Percentiles rank a stretch among this genome's conserved stretches.
phyloP scores from a whole-genome alignment of 2,329 filamentous ascomycete genomes.

The Dothideomycetidae sp. region DNA sequence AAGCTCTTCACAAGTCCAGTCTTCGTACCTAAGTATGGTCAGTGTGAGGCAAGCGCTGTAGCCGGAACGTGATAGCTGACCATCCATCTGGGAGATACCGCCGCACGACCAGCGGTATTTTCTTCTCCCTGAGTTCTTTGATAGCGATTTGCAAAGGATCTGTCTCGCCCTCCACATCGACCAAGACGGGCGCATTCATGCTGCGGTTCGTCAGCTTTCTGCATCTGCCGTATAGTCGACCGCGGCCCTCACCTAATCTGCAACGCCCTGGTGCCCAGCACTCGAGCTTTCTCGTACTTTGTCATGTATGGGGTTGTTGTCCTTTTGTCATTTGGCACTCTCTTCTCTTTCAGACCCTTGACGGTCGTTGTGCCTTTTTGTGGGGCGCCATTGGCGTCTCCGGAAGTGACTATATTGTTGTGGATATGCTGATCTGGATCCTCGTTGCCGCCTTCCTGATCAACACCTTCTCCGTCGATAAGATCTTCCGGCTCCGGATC shows the following conservation, averaged over 20 bases:
- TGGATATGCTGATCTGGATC: conserved; percentile 21
- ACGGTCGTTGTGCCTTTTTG: conserved; percentile 39
- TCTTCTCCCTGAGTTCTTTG: conserved; percentile 95
- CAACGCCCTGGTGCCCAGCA: conserved; percentile 80
- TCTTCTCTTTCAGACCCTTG: conserved; percentile 56
- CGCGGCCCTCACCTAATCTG: conserved; percentile 69
- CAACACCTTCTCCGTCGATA: conserved; percentile 39
- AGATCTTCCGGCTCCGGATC: conserved; percentile 39
- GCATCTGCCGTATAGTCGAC: neutral
- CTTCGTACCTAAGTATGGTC: conserved; percentile 59
- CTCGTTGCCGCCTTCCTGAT: conserved; percentile 15
- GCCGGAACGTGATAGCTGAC: conserved; percentile 45
- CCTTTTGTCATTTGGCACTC: conserved; percentile 75
- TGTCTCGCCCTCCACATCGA: conserved; percentile 93
- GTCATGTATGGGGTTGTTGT: conserved; percentile 98
- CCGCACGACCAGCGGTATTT: conserved; percentile 89
- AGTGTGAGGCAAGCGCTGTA: neutral
- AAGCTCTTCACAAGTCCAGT: conserved; percentile 97
- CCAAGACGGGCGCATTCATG: conserved; percentile 93
- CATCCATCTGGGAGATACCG: conserved; percentile 93
- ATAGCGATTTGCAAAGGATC: conserved; percentile 95
- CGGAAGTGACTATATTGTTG: conserved; percentile 32
- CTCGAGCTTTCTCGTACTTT: conserved; percentile 91
- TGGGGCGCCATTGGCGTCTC: conserved; percentile 38
- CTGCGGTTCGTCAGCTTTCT: conserved; percentile 33